A percentile compares a stretch with the other conserved stretches of the same genome.
Evolutionary conservation across 129 eudicot species (phyloP).

Genomic region (Helianthus annuus): DNA sequence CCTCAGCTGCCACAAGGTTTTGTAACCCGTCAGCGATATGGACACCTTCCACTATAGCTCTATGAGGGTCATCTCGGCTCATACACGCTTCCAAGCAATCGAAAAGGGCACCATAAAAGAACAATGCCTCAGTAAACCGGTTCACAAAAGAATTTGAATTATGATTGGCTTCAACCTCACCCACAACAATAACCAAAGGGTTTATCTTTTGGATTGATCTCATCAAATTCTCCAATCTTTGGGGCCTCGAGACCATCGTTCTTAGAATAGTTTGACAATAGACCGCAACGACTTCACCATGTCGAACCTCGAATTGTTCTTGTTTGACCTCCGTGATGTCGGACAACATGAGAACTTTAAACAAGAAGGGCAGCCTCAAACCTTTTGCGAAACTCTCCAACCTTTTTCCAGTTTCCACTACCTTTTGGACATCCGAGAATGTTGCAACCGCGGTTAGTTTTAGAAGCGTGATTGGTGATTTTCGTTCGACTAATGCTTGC

Average conservation of each 20-base stretch:
- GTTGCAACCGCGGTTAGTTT: slow-evolving; percentile 51
- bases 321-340: slow-evolving; percentile 42
- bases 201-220: slow-evolving; percentile 39
- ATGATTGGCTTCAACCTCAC: slow-evolving; percentile 62
- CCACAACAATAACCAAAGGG: slow-evolving; percentile 50
- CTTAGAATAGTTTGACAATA: slow-evolving; percentile 41
- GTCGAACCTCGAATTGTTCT: slow-evolving; percentile 40
- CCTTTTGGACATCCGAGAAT: slow-evolving; percentile 21
- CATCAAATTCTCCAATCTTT: slow-evolving; percentile 43
- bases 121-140: slow-evolving; percentile 52
- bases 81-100: slow-evolving; percentile 58
- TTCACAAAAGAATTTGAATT: slow-evolving; percentile 58
- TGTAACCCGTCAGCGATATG: slow-evolving; percentile 48
- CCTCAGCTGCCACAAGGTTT: slow-evolving; percentile 57
- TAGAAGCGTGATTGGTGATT: slow-evolving; percentile 29
- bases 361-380: slow-evolving; percentile 47
- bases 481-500: slow-evolving; percentile 47
- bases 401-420: slow-evolving; percentile 49
- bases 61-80: slow-evolving; percentile 34
- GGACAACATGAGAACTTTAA: slow-evolving; percentile 41
- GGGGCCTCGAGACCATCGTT: slow-evolving; percentile 49
- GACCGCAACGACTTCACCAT: slow-evolving; percentile 47
- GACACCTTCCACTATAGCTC: slow-evolving; percentile 43
- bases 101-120: slow-evolving; percentile 47
- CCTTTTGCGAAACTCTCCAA: slow-evolving; percentile 46